A percentile compares a stretch with the other conserved stretches of the same genome.
Evolutionary conservation across 441 rosid species (phyloP).

Genomic region (Erodium trifolium): DNA sequence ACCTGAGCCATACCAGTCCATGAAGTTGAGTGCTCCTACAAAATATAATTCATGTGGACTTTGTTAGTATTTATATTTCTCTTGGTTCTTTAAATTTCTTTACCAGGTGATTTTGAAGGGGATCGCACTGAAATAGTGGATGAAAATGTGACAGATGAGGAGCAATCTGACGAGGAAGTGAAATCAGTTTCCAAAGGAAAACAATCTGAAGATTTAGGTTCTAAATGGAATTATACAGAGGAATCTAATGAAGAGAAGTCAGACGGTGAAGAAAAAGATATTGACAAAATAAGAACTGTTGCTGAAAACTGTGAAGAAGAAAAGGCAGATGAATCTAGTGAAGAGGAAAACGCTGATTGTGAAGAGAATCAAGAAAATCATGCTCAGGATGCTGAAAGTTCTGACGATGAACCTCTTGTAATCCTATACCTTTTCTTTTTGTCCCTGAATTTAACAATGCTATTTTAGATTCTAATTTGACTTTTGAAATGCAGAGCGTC

Average conservation of each 20-base stretch:
- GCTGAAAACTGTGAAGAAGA: too few relatives aligned
- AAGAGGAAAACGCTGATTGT: conserved; percentile 7
- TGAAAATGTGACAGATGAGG: conserved; percentile 24
- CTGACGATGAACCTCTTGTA: conserved; percentile 97
- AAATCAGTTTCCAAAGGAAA: conserved; percentile 32
- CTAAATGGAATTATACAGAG: conserved; percentile 26
- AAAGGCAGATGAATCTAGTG: too few relatives aligned
- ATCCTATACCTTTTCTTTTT: conserved; percentile 18
- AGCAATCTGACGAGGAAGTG: conserved; percentile 43
- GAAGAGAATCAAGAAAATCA: conserved; percentile 33
- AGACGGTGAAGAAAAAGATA: conserved; percentile 2
- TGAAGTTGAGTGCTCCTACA: neutral
- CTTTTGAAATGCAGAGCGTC: conserved; percentile 50
- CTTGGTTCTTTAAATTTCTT: conserved; percentile 9
- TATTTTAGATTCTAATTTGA: conserved; percentile 13
- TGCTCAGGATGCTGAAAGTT: conserved; percentile 40
- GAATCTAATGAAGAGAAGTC: conserved; percentile 28
- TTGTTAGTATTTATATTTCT: neutral
- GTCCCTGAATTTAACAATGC: neutral
- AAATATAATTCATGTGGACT: neutral
- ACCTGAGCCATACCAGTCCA: neutral
- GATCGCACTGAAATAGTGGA: conserved; percentile 29
- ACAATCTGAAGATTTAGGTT: conserved; percentile 30
- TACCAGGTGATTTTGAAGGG: conserved; percentile 36
- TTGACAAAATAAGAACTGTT: neutral